phyloP scores from a whole-genome alignment of 2,329 filamentous ascomycete species.

The Pleurostoma richardsiae region DNA sequence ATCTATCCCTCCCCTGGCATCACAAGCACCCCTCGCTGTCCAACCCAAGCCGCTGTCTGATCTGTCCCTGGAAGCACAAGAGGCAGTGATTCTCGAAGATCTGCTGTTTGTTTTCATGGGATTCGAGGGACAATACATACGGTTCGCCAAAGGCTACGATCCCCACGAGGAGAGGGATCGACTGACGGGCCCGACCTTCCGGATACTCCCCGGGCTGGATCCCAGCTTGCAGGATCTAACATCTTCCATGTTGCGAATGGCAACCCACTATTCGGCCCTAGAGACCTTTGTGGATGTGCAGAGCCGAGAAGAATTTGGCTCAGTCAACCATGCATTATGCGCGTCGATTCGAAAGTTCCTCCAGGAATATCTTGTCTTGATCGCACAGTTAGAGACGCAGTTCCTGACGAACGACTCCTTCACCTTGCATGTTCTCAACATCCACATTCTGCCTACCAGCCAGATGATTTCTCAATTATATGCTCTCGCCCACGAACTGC shows the following conservation, averaged over 20 bases:
- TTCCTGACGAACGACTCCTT: constrained; percentile 84
- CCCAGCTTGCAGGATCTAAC: constrained; percentile 87
- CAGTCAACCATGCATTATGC: constrained; percentile 92
- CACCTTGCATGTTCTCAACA: constrained; percentile 86
- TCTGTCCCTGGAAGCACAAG: constrained; percentile 75
- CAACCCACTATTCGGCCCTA: constrained; percentile 85
- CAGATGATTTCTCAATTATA: constrained; percentile 92
- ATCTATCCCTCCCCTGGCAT: constrained; percentile 62
- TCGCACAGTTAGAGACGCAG: constrained; percentile 91
- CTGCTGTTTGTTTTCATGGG: constrained; percentile 96
- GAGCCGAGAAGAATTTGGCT: constrained; percentile 86
- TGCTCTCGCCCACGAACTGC: constrained; percentile 76
- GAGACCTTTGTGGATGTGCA: constrained; percentile 93
- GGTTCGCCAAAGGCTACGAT: constrained; percentile 77
- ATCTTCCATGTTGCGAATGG: constrained; percentile 85
- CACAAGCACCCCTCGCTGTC: constrained; percentile 63
- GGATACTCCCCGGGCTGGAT: constrained; percentile 77
- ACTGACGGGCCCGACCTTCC: constrained; percentile 75
- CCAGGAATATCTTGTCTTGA: constrained; percentile 88
- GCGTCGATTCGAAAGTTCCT: constrained; percentile 88
- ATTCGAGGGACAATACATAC: constrained; percentile 95
- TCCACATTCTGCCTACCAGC: constrained; percentile 83
- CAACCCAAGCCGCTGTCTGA: constrained; percentile 65
- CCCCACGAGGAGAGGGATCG: constrained; percentile 82
- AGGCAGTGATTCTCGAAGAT: constrained; percentile 83